Base-by-base conservation (phyloP, 2,329 filamentous ascomycete species). In the Ceratocystis diversiconidia region DNA sequence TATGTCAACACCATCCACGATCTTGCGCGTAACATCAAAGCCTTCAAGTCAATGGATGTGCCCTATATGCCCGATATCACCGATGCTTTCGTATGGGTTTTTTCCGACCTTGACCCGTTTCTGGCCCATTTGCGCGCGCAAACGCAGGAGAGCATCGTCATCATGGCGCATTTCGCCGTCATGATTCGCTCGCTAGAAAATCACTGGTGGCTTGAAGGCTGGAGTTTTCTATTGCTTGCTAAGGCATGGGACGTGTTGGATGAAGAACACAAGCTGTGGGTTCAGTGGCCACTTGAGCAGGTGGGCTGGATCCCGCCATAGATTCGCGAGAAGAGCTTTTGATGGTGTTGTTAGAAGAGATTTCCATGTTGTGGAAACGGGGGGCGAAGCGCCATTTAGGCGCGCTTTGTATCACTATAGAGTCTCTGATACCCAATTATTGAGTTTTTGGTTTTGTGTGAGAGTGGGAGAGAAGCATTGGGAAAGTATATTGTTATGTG, bases 81-180 rank as follows among this genome's bases (percentile, higher is more conserved):
- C 1, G 76, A 77, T 65, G 70, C 75, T 1, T 76, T 77, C 64
- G 70, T 74, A 3, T 78, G 75, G 75, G 70, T 77, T 50, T 77
- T 75, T 70, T 65, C 67, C 22, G 71, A 76, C 10, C 70, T 72
- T 3, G 72, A 75, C 65, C 72, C 73, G 3, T 74, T 75, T 28
- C 67, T 77, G 10, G 70, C 72, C 12, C 70, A 76, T 46, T 66
- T 77, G 12, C 66, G 68, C 3, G 68, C 69, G 17, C 70, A 68
- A 36, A 69, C 68, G 30, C 72, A 72, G 65, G 72, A 71, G 46
- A 70, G 72, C 1, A 67, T 76, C 3, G 71, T 70, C 41, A 74
- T 76, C 10, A 73, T 75, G 66, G 72, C 71, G 6, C 73, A 73
- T 64, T 75, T 74, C 61, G 73, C 72, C n/a, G 71, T 74, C 5